Evolutionary conservation across 768 basidiomycete species (phyloP).

Genomic region (Russula emetica): DNA sequence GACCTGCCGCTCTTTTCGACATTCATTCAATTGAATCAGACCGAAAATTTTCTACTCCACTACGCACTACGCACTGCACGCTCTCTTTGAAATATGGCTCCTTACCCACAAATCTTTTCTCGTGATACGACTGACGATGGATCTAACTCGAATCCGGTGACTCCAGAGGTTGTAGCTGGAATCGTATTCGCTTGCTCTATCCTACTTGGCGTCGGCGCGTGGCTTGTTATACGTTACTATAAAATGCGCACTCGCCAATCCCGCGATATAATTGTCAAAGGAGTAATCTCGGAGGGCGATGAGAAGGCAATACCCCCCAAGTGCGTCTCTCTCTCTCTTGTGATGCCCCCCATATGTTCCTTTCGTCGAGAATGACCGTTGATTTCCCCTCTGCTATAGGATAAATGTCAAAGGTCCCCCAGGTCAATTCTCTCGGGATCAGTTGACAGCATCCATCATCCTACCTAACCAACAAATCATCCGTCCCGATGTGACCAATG

Average conservation of each 20-base stretch:
- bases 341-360: too few relatives aligned
- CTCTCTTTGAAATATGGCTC: conserved; percentile 20
- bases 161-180: conserved; percentile 46
- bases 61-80: background rate
- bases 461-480: conserved; percentile 51
- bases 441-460: conserved; percentile 44
- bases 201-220: conserved; percentile 38
- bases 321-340: background rate
- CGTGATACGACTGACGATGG: conserved; percentile 9
- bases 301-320: conserved; percentile 15
- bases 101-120: conserved; percentile 5
- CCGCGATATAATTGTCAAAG: conserved; percentile 45
- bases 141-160: background rate
- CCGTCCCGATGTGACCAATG: conserved; percentile 36
- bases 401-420: conserved; percentile 12
- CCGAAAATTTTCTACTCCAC: too few relatives aligned
- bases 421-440: conserved; percentile 40
- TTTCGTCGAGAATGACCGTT: background rate
- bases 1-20: conserved; percentile 8
- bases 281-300: conserved; percentile 40
- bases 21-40: background rate
- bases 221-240: conserved; percentile 42
- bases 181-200: conserved; percentile 46
- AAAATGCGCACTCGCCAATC: conserved; percentile 38
- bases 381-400: background rate